Evolutionary conservation across 768 basidiomycete species (phyloP).

Genomic region (Serpula lacrymans): DNA sequence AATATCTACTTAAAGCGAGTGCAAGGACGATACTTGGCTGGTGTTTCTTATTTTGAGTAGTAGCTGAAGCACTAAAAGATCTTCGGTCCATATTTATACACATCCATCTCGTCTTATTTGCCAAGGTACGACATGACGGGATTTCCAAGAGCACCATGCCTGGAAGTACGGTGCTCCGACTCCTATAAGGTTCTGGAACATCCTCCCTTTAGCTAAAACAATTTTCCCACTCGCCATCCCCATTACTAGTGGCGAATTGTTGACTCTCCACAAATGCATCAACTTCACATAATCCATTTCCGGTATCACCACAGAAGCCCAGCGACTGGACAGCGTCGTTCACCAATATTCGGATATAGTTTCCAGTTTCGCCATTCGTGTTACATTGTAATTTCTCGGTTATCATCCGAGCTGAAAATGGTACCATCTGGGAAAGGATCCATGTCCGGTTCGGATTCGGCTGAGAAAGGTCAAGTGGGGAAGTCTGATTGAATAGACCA

Average conservation of each 20-base stretch:
- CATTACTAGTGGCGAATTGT: constrained; percentile 60
- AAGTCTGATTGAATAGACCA: constrained; percentile 47
- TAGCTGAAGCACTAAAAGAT: no score
- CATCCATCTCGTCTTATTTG: no score
- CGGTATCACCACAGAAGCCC: constrained; percentile 52
- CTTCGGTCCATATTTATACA: no score
- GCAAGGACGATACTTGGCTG: no score
- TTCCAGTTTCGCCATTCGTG: constrained; percentile 18
- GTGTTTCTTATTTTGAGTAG: no score
- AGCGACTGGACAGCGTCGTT: constrained; percentile 69
- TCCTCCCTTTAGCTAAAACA: constrained; percentile 40
- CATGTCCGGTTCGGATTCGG: constrained; percentile 38
- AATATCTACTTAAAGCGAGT: no score
- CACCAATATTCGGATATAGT: constrained; percentile 72
- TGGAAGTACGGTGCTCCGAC: no score
- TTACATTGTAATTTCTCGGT: constrained; percentile 63
- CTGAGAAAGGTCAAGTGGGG: constrained; percentile 10
- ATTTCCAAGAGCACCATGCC: no score
- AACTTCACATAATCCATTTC: constrained; percentile 61
- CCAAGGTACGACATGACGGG: no score
- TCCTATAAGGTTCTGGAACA: no score
- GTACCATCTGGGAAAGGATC: constrained; percentile 58
- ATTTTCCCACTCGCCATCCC: constrained; percentile 67
- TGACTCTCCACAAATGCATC: constrained; percentile 69
- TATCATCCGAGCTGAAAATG: constrained; percentile 74